These are phyloP conservation scores for Aspergillus sparsus DNA, from an alignment of 495 filamentous ascomycete genomes.

Conservation along the genomic window DNA sequence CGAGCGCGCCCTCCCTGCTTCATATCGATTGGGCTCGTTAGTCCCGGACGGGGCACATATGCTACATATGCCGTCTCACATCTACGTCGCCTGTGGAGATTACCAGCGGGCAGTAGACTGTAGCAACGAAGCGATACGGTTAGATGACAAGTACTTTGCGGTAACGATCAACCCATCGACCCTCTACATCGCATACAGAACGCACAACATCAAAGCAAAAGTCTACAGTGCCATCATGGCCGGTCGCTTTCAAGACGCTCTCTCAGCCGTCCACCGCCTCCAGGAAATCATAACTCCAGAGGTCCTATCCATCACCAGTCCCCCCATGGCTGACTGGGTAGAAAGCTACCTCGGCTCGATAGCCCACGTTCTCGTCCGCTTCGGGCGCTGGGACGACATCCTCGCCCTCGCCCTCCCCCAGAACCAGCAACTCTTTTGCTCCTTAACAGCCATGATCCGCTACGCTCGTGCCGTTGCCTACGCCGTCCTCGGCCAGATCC, in stretches of 20 bases:
- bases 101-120: conserved; percentile 57
- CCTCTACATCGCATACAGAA: conserved; percentile 64
- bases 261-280: conserved; percentile 52
- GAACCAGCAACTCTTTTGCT: conserved; percentile 54
- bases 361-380: conserved; percentile 63
- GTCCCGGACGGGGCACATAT: conserved; percentile 63
- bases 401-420: conserved; percentile 17
- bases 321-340: conserved; percentile 68
- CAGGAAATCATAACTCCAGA: conserved; percentile 55
- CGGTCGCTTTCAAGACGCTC: conserved; percentile 49
- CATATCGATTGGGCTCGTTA: conserved; percentile 58
- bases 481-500: conserved; percentile 28
- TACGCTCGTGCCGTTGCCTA: conserved; percentile 61
- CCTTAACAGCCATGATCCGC: conserved; percentile 56
- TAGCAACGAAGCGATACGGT: conserved; percentile 54
- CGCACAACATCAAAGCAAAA: conserved; percentile 62
- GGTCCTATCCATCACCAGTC: conserved; percentile 56
- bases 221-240: conserved; percentile 68
- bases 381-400: conserved; percentile 62
- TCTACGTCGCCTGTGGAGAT: conserved; percentile 64
- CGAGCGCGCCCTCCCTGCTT: conserved; percentile 53
- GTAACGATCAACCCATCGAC: conserved; percentile 30
- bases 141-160: conserved; percentile 57
- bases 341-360: conserved; percentile 60
- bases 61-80: conserved; percentile 66